A percentile compares a stretch with the other conserved stretches of the same genome.
Conservation (phyloP, 805 yeast species). For the Torulaspora franciscae region DNA sequence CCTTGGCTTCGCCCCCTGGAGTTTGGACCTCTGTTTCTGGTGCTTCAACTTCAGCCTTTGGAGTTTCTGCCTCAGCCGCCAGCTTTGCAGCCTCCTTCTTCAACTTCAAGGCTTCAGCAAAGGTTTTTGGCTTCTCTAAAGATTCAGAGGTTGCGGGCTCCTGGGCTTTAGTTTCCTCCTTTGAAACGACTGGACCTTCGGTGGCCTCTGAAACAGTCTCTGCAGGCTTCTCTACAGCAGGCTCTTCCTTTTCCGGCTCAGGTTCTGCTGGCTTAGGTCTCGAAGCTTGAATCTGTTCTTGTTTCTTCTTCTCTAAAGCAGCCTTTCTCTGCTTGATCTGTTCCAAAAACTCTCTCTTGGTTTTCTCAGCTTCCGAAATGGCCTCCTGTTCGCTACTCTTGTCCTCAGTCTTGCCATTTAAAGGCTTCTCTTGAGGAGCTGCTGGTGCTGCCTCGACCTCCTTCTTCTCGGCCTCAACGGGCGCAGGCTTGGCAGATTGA, state of each 20-base stretch:
- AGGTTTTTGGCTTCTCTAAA: conserved; percentile 15
- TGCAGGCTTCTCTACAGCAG: conserved; percentile 1
- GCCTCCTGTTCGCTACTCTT: conserved; percentile 3
- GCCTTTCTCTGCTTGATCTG: conserved; percentile 31
- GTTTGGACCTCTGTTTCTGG: conserved; percentile 8
- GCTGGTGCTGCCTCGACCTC: conserved; percentile 4
- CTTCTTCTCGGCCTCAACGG: conserved; percentile 2
- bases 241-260: conserved; percentile 4
- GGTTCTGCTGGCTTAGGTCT: conserved; percentile 9
- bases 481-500: conserved; percentile 5
- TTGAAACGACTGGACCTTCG: conserved; percentile 3
- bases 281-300: conserved; percentile 13
- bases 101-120: conserved; percentile 27
- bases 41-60: background rate
- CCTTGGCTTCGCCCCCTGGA: conserved; percentile 6
- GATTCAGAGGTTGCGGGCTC: conserved; percentile 10
- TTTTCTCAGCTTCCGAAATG: conserved; percentile 25
- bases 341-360: conserved; percentile 29
- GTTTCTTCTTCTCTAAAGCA: conserved; percentile 28
- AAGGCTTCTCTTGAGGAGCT: conserved; percentile 1
- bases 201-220: background rate
- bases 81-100: conserved; percentile 16
- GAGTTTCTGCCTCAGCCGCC: conserved; percentile 1
- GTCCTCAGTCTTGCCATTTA: conserved; percentile 5
- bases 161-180: conserved; percentile 6